Base-by-base conservation (phyloP, 148 eudicot genomes). In the Silene conica region DNA sequence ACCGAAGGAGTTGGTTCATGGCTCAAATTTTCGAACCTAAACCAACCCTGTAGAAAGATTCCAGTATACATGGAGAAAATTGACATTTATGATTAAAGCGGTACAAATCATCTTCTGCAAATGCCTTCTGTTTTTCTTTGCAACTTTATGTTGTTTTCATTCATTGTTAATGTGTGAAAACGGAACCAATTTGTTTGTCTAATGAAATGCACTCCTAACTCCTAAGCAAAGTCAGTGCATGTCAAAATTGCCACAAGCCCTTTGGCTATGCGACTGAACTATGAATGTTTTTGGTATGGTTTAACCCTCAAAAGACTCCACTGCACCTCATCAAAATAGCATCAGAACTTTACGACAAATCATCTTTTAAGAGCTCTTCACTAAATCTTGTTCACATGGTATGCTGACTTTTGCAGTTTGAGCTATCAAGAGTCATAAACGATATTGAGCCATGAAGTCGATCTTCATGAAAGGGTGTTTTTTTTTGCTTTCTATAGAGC, bases 141-240 rank as follows among this genome's bases (percentile, higher is more conserved):
- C n/a, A n/a, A n/a, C n/a, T n/a, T n/a, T n/a, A n/a, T n/a, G n/a
- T n/a, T n/a, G 67, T 25, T 25, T 26, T 63, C 43, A 13, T 63
- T 26, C 7, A 25, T 43, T 16, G 25, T 43, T 43, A 45, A 16
- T 57, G 65, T 45, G 22, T 15, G 68, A 61, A 28, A 34, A 14
- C 1, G 26, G 5, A 61, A 46, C 31, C 26, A 61, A 13, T 62
- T 25, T 13, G 43, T 62, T 45, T 21, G 12, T 48, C 4, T 0
- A 18, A 48, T 6, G 16, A 45, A 14, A 61, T 31, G 69, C 16
- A 73, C 4, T 20, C 67, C 28, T 54, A 43, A 73, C 4, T 20
- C 67, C 28, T 54, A 43, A 62, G 76, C 43, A 45, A 62, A 23
- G 68, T 20, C 68, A 16, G 38, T n/a, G n/a, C 41, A 34, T 56